phyloP scores from a whole-genome alignment of 768 basidiomycete species.

The Auricularia sp. region DNA sequence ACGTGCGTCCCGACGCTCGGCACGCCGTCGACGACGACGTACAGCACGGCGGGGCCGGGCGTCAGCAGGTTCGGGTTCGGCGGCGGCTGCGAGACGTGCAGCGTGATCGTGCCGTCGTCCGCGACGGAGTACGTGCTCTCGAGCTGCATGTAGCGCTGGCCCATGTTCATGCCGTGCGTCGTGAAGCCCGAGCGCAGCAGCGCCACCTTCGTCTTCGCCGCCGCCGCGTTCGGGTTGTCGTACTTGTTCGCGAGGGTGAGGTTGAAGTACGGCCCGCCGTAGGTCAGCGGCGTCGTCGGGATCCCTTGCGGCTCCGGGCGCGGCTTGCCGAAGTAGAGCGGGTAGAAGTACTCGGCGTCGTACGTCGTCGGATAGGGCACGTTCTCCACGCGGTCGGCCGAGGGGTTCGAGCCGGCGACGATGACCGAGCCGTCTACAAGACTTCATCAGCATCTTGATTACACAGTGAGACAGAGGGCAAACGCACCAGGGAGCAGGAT shows the following conservation, averaged over 20 bases:
- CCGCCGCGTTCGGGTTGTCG: slow-evolving; percentile 38
- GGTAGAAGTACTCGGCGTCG: slow-evolving; percentile 69
- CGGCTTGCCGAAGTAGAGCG: slow-evolving; percentile 48
- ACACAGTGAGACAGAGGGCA: slow-evolving; percentile 4
- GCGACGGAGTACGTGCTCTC: slow-evolving; percentile 49
- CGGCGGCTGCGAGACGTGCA: slow-evolving; percentile 65
- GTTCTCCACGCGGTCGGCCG: slow-evolving; percentile 49
- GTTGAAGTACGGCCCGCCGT: slow-evolving; percentile 72
- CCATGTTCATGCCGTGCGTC: slow-evolving; percentile 76
- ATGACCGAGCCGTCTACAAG: slow-evolving; percentile 46
- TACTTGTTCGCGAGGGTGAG: slow-evolving; percentile 41
- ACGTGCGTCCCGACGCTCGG: slow-evolving; percentile 63
- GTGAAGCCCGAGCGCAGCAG: slow-evolving; percentile 65
- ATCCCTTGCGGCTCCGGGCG: slow-evolving; percentile 53
- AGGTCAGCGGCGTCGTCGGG: slow-evolving; percentile 43
- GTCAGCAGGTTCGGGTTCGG: slow-evolving; percentile 66
- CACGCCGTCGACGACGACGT: slow-evolving; percentile 70
- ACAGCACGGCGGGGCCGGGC: slow-evolving; percentile 58
- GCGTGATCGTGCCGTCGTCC: slow-evolving; percentile 37
- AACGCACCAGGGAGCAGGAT: slow-evolving; percentile 46
- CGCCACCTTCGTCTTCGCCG: slow-evolving; percentile 40
- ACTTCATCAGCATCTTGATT: not conserved
- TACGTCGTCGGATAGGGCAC: slow-evolving; percentile 64
- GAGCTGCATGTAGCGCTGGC: slow-evolving; percentile 63
- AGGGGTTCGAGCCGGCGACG: slow-evolving; percentile 74